Percentiles rank a stretch among this genome's conserved stretches.
Conservation (phyloP, 208 protist genomes). For the Crithidia mellificae region DNA sequence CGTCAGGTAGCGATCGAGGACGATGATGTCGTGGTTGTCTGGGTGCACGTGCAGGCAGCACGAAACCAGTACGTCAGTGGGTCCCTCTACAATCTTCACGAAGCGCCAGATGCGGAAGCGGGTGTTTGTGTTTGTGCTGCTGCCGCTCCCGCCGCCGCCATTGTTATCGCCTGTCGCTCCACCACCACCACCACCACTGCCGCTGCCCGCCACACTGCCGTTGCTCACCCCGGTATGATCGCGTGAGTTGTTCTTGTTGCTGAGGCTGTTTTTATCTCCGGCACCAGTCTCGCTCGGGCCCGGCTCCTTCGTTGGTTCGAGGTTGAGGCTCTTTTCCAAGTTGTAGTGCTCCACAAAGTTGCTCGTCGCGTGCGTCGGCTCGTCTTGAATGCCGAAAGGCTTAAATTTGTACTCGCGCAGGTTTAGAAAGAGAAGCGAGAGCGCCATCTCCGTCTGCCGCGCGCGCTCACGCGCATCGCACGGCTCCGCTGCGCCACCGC, state of each 20-base stretch:
- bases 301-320: slow-evolving; percentile 13
- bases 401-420: slow-evolving; percentile 89
- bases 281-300: background rate
- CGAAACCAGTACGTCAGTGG: slow-evolving; percentile 87
- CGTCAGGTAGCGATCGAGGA: slow-evolving; percentile 69
- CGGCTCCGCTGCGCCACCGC: too few species aligned
- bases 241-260: too few species aligned
- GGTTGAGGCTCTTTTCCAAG: slow-evolving; percentile 45
- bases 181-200: background rate
- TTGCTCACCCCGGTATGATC: too few species aligned
- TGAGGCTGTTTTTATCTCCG: background rate
- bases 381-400: slow-evolving; percentile 70
- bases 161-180: too few species aligned
- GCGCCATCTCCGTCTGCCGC: slow-evolving; percentile 39
- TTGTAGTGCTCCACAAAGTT: slow-evolving; percentile 89
- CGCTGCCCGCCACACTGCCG: background rate
- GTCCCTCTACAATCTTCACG: slow-evolving; percentile 78
- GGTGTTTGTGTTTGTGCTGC: too few species aligned
- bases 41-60: slow-evolving; percentile 54
- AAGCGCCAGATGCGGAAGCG: slow-evolving; percentile 59
- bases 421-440: slow-evolving; percentile 67
- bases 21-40: slow-evolving; percentile 31
- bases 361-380: slow-evolving; percentile 52
- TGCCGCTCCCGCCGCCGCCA: background rate
- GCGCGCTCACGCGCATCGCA: background rate